Base-by-base conservation (phyloP, 2,329 filamentous ascomycete species). In the Trichoderma brevicompactum region DNA sequence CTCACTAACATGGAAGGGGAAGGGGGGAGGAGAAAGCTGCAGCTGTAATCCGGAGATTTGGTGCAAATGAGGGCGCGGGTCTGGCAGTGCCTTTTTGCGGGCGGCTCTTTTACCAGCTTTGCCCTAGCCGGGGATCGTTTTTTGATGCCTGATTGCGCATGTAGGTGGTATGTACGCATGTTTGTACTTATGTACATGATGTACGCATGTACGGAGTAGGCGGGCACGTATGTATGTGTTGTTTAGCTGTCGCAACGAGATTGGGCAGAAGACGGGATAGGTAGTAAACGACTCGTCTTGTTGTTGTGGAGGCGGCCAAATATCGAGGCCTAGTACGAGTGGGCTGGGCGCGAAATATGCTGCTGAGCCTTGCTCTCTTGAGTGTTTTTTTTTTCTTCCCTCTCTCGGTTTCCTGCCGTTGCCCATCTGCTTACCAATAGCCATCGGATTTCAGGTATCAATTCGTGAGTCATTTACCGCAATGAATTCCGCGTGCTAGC, bases 261-360 rank as follows among this genome's bases (percentile, higher is more conserved):
- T 54, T 46, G 60, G 60, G 15, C 38, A 28, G 60, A 36, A 54
- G 59, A 49, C 55, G n/a, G 40, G 48, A 38, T 36, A 15, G 28
- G 7, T 34, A 43, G 36, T 43, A 55, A 56, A 41, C 34, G 13
- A 55, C 28, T 55, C 19, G 50, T 53, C 44, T 28, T 65, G 44
- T 32, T 54, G 60, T 13, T 38, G 63, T 60, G 56, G 64, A 65
- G 64, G 50, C 58, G 64, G 64, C 64, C 64, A 62, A 38, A 65
- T 65, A 65, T 65, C 56, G 64, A 54, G 64, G 56, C 64, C 64
- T 65, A 61, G 64, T 61, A 62, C 50, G 49, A 54, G 64, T 54
- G 55, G 49, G 60, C 48, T 54, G 56, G 40, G 48, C n/a, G 54
- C 38, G n/a, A 53, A 7, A 62, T 23, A 49, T 61, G 23, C 58